Percentiles rank a stretch among this genome's conserved stretches.
Evolutionary conservation across 2,329 filamentous ascomycete species (phyloP).

Genomic region (Seiridium unicorne): DNA sequence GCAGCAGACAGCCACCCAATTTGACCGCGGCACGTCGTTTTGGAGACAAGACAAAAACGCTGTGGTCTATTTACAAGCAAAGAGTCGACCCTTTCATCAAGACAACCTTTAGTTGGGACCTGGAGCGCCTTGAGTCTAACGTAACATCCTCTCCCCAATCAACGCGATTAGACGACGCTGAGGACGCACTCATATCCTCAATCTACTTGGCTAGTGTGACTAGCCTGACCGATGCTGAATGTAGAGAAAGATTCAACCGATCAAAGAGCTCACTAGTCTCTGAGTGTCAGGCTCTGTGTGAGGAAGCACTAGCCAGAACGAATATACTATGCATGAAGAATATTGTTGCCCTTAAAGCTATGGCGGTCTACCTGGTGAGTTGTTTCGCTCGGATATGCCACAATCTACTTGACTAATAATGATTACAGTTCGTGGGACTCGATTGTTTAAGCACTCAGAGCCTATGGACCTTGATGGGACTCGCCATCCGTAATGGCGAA

Average conservation of each 20-base stretch:
- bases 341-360: slow-evolving; percentile 1
- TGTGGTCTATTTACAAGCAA: neutral
- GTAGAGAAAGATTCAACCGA: neutral
- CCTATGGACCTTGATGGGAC: slow-evolving; percentile 6
- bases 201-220: neutral
- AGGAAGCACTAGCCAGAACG: neutral
- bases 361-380: slow-evolving; percentile 4
- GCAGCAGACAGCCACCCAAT: neutral
- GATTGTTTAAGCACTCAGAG: neutral
- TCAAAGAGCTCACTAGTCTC: neutral
- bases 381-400: neutral
- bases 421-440: neutral
- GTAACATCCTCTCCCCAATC: neutral
- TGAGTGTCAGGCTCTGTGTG: neutral
- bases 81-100: neutral
- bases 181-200: neutral
- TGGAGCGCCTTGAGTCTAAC: neutral
- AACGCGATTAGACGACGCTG: neutral
- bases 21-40: neutral
- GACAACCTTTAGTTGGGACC: neutral
- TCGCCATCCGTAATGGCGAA: slow-evolving; percentile 6
- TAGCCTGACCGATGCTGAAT: neutral
- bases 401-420: neutral
- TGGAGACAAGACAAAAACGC: neutral
- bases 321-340: neutral